Evolutionary conservation across 768 basidiomycete species (phyloP), one percentile per base, ranked within the genome.

Genomic region (Mycena epipterygia): DNA sequence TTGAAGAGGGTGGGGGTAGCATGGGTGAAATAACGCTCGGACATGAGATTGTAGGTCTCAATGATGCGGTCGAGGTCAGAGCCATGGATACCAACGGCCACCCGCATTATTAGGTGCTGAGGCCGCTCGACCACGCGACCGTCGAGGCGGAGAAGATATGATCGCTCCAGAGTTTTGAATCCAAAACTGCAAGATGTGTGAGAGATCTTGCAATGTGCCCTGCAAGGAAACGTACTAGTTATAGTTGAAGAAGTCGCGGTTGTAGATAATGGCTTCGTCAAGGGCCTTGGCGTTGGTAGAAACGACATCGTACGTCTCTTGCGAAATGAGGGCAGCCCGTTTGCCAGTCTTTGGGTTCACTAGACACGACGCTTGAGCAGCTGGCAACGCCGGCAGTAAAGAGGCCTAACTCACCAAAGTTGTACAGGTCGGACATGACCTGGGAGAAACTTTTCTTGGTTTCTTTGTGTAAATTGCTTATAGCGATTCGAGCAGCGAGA

Each of bases 21-120:
- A 78, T 99, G 98, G 0, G 97, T 99, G 83, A 99, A 99, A 86
- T 95, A 98, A 23, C 96, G 93, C 83, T 98, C 95, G 19, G 95
- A 97, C 97, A 99, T 98, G 72, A 98, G 88, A 75, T 96, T 93
- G 80, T 96, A 95, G 0, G 97, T 98, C 85, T 98, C 91, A 71
- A 98, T 84, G 53, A 91, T 95, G 37, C 91, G 92, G 25, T 97
- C 95, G 64, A 98, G 89, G 80, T 99, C 94, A 12, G 82, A 78
- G 6, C 96, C 97, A 79, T 99, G 97, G 64, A 99, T 96, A 44
- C 97, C 97, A 52, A 99, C 96, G 52, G 98, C 95, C 65, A 99
- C 98, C 81, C 98, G 96, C 98, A 99, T 99, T 80, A 99, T 93
- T 90, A 99, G 95, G 81, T 99, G 98, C 76, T 99, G 98, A 33